phyloP scores from a whole-genome alignment of 2,329 filamentous ascomycete genomes.

The Neopestalotiopsis sp. region DNA sequence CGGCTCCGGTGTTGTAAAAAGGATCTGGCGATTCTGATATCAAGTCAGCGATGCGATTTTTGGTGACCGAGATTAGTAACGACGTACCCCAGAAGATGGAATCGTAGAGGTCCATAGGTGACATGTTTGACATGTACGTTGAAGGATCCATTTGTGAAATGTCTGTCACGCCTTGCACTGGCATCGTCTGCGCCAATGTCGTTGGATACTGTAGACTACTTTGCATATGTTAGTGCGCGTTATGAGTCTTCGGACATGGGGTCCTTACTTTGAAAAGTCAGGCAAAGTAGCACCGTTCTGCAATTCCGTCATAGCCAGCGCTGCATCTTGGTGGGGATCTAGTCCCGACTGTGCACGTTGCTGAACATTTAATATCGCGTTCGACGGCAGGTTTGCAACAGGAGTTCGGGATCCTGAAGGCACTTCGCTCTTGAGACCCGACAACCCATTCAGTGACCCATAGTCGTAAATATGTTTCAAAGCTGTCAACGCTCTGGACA shows the following conservation, averaged over 20 bases:
- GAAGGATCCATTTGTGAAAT: constrained; percentile 57
- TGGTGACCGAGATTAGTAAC: constrained; percentile 4
- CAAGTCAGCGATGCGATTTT: constrained; percentile 23
- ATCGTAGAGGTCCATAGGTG: constrained; percentile 71
- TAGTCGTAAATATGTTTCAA: constrained; percentile 71
- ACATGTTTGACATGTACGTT: constrained; percentile 68
- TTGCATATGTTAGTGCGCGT: neutral
- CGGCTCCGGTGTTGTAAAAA: constrained; percentile 57
- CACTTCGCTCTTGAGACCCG: constrained; percentile 52
- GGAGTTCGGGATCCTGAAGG: constrained; percentile 48
- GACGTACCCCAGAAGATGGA: constrained; percentile 70
- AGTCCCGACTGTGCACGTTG: constrained; percentile 34
- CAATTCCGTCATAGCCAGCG: constrained; percentile 68
- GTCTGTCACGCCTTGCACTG: constrained; percentile 45
- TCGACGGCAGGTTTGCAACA: constrained; percentile 47
- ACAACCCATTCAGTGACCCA: constrained; percentile 58
- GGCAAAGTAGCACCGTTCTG: constrained; percentile 59
- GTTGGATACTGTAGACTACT: constrained; percentile 30
- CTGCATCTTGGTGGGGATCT: constrained; percentile 65
- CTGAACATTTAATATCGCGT: constrained; percentile 31
- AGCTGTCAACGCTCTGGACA: constrained; percentile 65
- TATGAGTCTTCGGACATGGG: neutral
- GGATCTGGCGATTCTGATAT: constrained; percentile 61
- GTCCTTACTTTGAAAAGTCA: constrained; percentile 48
- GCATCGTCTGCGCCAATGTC: constrained; percentile 39